Base-by-base conservation (phyloP, 805 yeast species). In the Kazachstania bromeliacearum region DNA sequence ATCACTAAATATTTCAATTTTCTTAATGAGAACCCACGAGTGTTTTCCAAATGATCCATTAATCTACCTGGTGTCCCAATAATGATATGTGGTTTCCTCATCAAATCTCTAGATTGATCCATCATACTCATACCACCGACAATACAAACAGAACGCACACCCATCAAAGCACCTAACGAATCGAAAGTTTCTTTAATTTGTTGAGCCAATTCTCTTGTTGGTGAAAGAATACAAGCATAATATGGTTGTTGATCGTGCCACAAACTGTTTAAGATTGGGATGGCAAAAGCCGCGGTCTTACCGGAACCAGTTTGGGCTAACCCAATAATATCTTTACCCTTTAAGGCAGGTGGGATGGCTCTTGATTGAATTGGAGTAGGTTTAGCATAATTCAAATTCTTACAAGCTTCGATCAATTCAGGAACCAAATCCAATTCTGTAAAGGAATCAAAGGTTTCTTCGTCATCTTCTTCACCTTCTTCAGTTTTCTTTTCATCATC, bases 81-180 rank as follows among this genome's bases (percentile, higher is more conserved):
- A 38, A 89, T 73, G 31, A 89, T 73, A 55, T 89, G 98, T 3
- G 98, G 98, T 51, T 85, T 87, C 47, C 92, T 74, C 81, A 85
- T 82, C 50, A 89, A 68, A 45, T 92, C 96, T 42, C 94, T 72
- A 0, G 96, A 92, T 62, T 89, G 98, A 47, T 87, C 95, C 92
- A 92, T 85, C 83, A 84, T 82, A 56, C 85, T 95, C 89, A 92
- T 88, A 43, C 98, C 98, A 48, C 98, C 98, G 25, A 92, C 96
- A 44, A 89, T 74, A 39, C 94, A 87, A 3, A 78, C 78, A 16
- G 89, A 70, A 51, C 94, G 70, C n/a, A 89, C 72, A 2, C 97
- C 98, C 95, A 92, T 92, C 7, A 76, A 64, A 1, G 84, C 64
- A 0, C 98, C 98, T 34, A 92, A 61, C 0, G 97, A 96, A 53